These are phyloP conservation scores for Lonicera japonica DNA, from an alignment of 129 eudicot genomes.

Conservation along the genomic window DNA sequence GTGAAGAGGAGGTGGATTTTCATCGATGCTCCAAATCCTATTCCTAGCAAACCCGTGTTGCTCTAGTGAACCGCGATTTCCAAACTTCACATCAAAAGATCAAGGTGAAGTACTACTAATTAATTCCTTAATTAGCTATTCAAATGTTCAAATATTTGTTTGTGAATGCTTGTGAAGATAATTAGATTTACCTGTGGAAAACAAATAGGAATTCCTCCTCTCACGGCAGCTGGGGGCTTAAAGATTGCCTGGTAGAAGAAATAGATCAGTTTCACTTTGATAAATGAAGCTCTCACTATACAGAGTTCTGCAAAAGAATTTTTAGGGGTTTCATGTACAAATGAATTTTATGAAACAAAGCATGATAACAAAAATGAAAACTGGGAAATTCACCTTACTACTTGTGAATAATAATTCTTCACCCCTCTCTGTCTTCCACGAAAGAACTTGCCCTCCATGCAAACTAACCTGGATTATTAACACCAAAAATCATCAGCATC, in stretches of 20 bases:
- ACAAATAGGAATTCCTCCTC: slow-evolving; percentile 94
- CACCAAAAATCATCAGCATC: neutral
- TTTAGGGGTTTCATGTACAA: neutral
- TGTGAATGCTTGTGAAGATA: neutral
- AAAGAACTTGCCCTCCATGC: slow-evolving; percentile 84
- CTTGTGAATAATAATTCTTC: slow-evolving; percentile 86
- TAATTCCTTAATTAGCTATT: neutral
- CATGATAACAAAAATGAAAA: neutral
- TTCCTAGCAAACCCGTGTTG: slow-evolving; percentile 95
- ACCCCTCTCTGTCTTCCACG: slow-evolving; percentile 73
- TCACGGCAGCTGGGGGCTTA: slow-evolving; percentile 60
- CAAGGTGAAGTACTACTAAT: neutral
- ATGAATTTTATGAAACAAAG: neutral
- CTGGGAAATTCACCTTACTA: slow-evolving; percentile 42
- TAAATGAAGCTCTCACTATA: no score
- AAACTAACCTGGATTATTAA: slow-evolving; percentile 68
- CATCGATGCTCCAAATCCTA: slow-evolving; percentile 65
- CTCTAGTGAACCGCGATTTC: slow-evolving; percentile 71
- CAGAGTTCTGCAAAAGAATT: no score
- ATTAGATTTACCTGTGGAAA: slow-evolving; percentile 73
- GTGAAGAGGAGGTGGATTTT: slow-evolving; percentile 64
- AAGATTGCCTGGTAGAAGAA: slow-evolving; percentile 43
- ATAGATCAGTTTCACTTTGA: no score
- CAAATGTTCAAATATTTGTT: neutral
- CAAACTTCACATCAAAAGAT: slow-evolving; percentile 47